These are phyloP conservation scores for Marchantia polymorpha DNA, from an alignment of 225 moss, liverwort and hornwort species.

Conservation along the genomic window DNA sequence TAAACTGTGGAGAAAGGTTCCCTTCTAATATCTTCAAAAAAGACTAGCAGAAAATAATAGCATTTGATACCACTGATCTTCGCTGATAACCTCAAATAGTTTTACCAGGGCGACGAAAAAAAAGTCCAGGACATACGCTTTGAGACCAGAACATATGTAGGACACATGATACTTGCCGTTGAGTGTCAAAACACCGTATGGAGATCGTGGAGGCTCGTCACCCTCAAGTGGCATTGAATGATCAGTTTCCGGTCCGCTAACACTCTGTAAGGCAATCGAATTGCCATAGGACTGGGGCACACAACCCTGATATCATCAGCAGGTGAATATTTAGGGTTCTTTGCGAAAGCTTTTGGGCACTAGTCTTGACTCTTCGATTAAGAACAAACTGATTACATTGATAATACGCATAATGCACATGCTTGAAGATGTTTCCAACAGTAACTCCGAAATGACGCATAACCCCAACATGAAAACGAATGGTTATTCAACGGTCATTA, in stretches of 20 bases:
- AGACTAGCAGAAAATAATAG: too few relatives aligned
- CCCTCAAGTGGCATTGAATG: constrained; percentile 71
- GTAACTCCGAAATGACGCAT: too few relatives aligned
- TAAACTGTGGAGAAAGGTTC: too few relatives aligned
- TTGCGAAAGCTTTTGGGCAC: background rate
- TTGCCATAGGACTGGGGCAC: constrained; percentile 58
- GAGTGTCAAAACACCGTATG: constrained; percentile 70
- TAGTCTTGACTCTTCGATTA: background rate
- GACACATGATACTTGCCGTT: constrained; percentile 49
- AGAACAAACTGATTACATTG: too few relatives aligned
- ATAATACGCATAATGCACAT: too few relatives aligned
- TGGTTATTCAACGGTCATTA: too few relatives aligned
- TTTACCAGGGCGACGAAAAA: background rate
- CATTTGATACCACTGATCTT: too few relatives aligned
- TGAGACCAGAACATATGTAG: background rate
- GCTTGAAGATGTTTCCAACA: too few relatives aligned
- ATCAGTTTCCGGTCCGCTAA: constrained; percentile 72
- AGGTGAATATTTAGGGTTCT: constrained; percentile 10
- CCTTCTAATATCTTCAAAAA: too few relatives aligned
- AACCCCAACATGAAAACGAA: too few relatives aligned
- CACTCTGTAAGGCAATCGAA: constrained; percentile 73
- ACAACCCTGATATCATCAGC: constrained; percentile 45
- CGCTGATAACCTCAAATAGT: background rate
- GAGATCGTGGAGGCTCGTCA: constrained; percentile 71
- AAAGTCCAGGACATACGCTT: background rate